Conservation (phyloP, 2,329 filamentous ascomycete genomes). For the Pleomassaria siparia region DNA sequence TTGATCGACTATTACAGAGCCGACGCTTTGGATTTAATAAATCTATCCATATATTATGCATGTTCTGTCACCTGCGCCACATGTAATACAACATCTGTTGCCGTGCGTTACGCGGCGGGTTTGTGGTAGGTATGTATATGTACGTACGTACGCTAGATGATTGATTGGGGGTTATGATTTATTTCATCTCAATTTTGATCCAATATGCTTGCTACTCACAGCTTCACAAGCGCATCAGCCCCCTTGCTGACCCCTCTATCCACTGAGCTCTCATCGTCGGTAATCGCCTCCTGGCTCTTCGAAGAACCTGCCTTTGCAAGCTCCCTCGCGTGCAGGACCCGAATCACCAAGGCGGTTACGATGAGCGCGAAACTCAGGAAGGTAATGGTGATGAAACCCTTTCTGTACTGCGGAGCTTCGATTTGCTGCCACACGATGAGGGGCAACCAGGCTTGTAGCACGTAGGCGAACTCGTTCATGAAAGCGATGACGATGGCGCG, state of each 20-base stretch:
- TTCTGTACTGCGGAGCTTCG: constrained; percentile 61
- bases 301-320: not conserved
- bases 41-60: too few species aligned
- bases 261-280: constrained; percentile 1
- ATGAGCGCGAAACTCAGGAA: constrained; percentile 47
- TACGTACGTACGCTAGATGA: too few species aligned
- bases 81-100: too few species aligned
- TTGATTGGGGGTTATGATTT: too few species aligned
- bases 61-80: too few species aligned
- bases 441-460: constrained; percentile 70
- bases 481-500: constrained; percentile 64
- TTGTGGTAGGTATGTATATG: too few species aligned
- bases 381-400: constrained; percentile 58
- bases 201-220: not conserved
- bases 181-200: not conserved
- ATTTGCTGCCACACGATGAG: constrained; percentile 67
- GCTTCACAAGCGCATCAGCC: not conserved
- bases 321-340: constrained; percentile 49
- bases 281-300: not conserved
- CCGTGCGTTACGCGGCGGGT: too few species aligned
- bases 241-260: not conserved
- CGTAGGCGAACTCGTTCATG: constrained; percentile 72
- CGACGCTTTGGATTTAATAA: too few species aligned
- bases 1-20: too few species aligned
- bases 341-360: constrained; percentile 51